Percentiles rank a stretch among this genome's conserved stretches.
phyloP scores from a whole-genome alignment of 176 grass and related monocot genomes.

The Lolium perenne region DNA sequence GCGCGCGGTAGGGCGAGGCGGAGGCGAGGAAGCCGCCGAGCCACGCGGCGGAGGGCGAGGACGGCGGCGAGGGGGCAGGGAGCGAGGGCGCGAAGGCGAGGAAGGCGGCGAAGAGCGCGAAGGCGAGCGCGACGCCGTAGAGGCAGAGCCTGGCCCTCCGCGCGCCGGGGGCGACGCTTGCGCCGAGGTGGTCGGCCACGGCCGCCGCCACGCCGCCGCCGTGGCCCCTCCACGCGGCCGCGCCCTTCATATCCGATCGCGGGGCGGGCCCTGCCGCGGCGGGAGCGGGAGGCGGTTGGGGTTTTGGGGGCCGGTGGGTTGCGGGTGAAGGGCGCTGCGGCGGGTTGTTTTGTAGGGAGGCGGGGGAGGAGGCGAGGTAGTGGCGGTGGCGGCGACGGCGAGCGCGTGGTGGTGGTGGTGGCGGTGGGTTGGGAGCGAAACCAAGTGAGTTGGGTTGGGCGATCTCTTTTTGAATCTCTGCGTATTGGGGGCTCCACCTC shows the following conservation, averaged over 20 bases:
- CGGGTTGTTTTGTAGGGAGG: neutral
- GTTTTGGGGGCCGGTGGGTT: neutral
- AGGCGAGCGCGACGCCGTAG: constrained; percentile 66
- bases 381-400: constrained; percentile 40
- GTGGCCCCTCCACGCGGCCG: constrained; percentile 37
- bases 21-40: constrained; percentile 70
- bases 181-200: constrained; percentile 47
- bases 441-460: neutral
- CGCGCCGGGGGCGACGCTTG: neutral
- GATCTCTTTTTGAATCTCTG: constrained; percentile 18
- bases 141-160: constrained; percentile 66
- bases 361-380: neutral
- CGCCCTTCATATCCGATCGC: constrained; percentile 58
- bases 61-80: constrained; percentile 7
- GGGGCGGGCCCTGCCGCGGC: neutral
- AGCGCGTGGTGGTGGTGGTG: constrained; percentile 13
- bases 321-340: constrained; percentile 23
- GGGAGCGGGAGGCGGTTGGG: constrained; percentile 1
- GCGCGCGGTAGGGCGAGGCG: constrained; percentile 61
- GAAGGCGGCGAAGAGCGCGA: constrained; percentile 64
- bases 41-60: constrained; percentile 54
- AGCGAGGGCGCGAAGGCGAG: constrained; percentile 66
- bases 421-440: constrained; percentile 41
- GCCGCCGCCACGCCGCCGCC: constrained; percentile 42
- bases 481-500: neutral